A percentile compares a stretch with the other conserved stretches of the same genome.
Conservation (phyloP, 106 monocot genomes). For the Posidonia australis region DNA sequence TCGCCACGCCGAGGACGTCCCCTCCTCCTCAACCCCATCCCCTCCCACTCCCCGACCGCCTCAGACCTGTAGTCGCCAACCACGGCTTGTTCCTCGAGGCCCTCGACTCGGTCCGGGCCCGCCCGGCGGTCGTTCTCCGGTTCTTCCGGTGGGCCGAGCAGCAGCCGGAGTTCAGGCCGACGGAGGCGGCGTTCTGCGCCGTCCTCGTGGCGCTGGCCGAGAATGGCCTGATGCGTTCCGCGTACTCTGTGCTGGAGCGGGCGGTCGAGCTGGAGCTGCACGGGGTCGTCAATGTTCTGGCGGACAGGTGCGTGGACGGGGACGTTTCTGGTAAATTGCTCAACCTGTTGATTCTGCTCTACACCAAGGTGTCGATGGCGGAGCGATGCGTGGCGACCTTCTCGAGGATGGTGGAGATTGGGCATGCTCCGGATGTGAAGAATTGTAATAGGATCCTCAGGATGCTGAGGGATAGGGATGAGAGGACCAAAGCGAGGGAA, state of each 20-base stretch:
- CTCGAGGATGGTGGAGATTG: constrained; percentile 39
- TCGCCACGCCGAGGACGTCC: neutral
- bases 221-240: constrained; percentile 26
- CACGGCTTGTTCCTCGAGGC: constrained; percentile 24
- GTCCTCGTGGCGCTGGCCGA: constrained; percentile 42
- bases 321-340: constrained; percentile 26
- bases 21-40: constrained; percentile 9
- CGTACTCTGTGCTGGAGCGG: constrained; percentile 24
- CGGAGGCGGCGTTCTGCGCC: constrained; percentile 22
- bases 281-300: constrained; percentile 26
- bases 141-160: constrained; percentile 65
- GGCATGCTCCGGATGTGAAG: constrained; percentile 42
- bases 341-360: constrained; percentile 36
- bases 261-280: constrained; percentile 22
- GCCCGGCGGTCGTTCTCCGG: constrained; percentile 32
- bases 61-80: constrained; percentile 26
- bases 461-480: constrained; percentile 26
- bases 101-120: constrained; percentile 29
- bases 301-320: constrained; percentile 1
- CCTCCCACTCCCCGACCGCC: constrained; percentile 6
- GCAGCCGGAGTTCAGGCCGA: constrained; percentile 32
- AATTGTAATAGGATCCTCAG: constrained; percentile 68
- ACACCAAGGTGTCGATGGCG: constrained; percentile 49
- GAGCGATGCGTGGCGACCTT: constrained; percentile 38
- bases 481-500: constrained; percentile 27